Evolutionary conservation across 2,329 filamentous ascomycete species (phyloP).

Genomic region (Xylariales sp.): DNA sequence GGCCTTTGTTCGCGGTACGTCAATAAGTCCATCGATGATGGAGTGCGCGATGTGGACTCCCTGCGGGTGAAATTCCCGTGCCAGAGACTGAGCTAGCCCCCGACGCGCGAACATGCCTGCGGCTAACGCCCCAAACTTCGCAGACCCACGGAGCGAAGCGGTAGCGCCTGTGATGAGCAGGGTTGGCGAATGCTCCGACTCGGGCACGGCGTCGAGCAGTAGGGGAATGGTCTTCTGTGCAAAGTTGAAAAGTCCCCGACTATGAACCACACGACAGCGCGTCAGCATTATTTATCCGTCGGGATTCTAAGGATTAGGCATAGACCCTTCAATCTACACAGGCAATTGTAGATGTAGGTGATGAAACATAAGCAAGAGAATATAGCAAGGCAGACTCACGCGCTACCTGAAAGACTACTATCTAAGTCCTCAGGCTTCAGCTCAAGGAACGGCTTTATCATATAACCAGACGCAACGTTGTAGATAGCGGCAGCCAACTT

Average conservation of each 20-base stretch:
- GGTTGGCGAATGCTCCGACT: slow-evolving; percentile 69
- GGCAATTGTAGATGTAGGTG: background rate
- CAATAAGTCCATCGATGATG: slow-evolving; percentile 80
- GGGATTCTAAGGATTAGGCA: background rate
- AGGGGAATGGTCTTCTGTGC: slow-evolving; percentile 73
- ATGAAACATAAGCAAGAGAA: background rate
- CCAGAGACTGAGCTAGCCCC: slow-evolving; percentile 74
- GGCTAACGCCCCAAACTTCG: slow-evolving; percentile 72
- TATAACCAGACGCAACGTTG: slow-evolving; percentile 53
- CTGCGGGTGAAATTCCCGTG: slow-evolving; percentile 78
- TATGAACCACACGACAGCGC: slow-evolving; percentile 41
- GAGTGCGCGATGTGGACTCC: slow-evolving; percentile 80
- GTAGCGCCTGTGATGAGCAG: slow-evolving; percentile 82
- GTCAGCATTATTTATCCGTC: background rate
- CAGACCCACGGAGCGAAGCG: slow-evolving; percentile 73
- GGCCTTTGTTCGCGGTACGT: slow-evolving; percentile 73
- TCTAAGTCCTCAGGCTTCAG: slow-evolving; percentile 63
- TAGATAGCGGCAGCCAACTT: slow-evolving; percentile 33
- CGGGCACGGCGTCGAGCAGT: slow-evolving; percentile 66
- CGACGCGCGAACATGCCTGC: slow-evolving; percentile 76
- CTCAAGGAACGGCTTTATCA: slow-evolving; percentile 69
- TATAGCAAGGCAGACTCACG: slow-evolving; percentile 54
- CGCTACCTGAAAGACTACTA: slow-evolving; percentile 57
- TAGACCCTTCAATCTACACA: background rate
- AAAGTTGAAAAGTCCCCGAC: slow-evolving; percentile 75